Base-by-base conservation (phyloP, 1,284 basidiomycete genomes). In the Meira nashicola region DNA sequence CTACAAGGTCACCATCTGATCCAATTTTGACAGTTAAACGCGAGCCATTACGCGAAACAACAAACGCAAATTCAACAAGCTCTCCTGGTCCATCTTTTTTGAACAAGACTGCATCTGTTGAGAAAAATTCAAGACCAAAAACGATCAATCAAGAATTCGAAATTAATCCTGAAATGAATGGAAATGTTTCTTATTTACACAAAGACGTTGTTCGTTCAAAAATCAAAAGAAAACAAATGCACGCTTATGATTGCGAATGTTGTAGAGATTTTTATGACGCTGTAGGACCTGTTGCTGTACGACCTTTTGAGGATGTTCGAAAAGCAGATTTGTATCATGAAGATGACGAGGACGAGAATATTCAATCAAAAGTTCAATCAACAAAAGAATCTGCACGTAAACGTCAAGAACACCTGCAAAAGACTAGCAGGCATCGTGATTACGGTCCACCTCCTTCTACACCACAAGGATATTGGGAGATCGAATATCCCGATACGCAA, bases 401-500 rank as follows among this genome's bases (percentile, higher is more conserved):
- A 78, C 70, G 67, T 49, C 65, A 62, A 63, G 80, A 83, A 43
- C 90, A 90, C 74, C 86, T 85, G 78, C 84, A 89, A 66, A 80
- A 83, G 12, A 86, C 91, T 54, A 92, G 90, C 21, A 84, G 89
- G 28, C 90, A 92, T 79, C 84, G 90, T 5, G 51, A 21, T 65
- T 81, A 85, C 46, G 90, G 88, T 87, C 82, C 83, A 37, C 83
- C 85, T 47, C 82, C 86, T 1, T 83, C 82, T 47, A 92, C 90
- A 0, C 92, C 92, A 15, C 90, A 90, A 0, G 86, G 85, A 21
- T 93, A 89, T 78, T 90, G 89, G 89, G 82, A 87, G 63, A 91
- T 93, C 57, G 89, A 87, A 0, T 93, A 95, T 73, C 92, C 92
- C 0, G 82, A 83, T 63, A 92, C 92, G 2, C 90, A 92, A 77